phyloP scores from a whole-genome alignment of 106 monocot genomes.

The Gastrodia elata region DNA sequence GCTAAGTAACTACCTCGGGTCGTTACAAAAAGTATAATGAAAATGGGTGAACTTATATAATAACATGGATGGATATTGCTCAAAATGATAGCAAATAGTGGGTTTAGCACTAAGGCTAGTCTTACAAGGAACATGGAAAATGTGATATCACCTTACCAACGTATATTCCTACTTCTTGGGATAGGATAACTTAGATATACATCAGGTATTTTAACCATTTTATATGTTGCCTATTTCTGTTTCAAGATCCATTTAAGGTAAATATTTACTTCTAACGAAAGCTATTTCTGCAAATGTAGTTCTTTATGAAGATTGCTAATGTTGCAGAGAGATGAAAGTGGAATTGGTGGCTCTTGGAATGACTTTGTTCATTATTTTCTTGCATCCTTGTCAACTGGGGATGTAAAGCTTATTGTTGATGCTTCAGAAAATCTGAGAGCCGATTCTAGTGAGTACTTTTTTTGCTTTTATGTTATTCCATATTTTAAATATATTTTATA shows the following conservation, averaged over 20 bases:
- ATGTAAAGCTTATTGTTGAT: slow-evolving; percentile 33
- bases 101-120: neutral
- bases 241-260: neutral
- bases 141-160: neutral
- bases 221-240: neutral
- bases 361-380: slow-evolving; percentile 64
- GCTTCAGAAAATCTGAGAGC: neutral
- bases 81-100: neutral
- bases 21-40: too few relatives aligned
- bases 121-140: neutral
- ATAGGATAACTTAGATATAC: neutral
- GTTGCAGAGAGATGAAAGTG: slow-evolving; percentile 64
- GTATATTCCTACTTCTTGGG: neutral
- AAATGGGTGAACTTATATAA: neutral
- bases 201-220: neutral
- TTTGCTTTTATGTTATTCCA: neutral
- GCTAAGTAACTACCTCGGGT: too few relatives aligned
- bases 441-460: slow-evolving; percentile 13
- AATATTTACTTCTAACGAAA: neutral
- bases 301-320: neutral
- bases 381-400: slow-evolving; percentile 32
- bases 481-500: neutral
- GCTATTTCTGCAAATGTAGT: neutral
- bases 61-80: neutral
- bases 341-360: slow-evolving; percentile 59